Evolutionary conservation across 352 stramenopile genomes (phyloP), one percentile per base, ranked within the genome.

Genomic region (Lagenidium sp.): DNA sequence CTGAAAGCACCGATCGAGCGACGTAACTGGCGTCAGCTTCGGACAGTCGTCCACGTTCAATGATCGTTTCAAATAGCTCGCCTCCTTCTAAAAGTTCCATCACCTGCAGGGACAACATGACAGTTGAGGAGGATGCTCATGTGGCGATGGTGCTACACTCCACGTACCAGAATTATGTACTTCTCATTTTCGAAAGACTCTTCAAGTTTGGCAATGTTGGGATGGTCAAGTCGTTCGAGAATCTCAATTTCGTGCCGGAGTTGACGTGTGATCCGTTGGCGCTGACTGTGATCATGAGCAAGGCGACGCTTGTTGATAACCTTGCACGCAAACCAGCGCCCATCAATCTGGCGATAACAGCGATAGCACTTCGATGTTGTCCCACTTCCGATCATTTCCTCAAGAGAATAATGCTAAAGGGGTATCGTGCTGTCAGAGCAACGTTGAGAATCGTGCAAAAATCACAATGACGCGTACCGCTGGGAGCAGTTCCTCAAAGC

Each of bases 31-130:
- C 79, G 18, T 89, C 71, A 2, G 32, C 36, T 31, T 92, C 79
- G 0, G 57, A 60, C 32, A 85, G 80, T 1, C 62, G 57, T 2
- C 72, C 76, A 22, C 65, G 69, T 38, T 86, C 61, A 10, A 92
- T 64, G 31, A 92, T 85, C 3, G 74, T 71, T 31, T 92, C 79
- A 46, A 92, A 92, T 18, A 92, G 61, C 55, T 92, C 79, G 29
- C 79, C 79, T 11, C 76, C 79, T 28, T 82, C 67, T n/a, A 87
- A 50, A 13, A 84, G 57, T 50, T 89, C 76, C 69, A 85, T 88
- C 24, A 91, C 51, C 39, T 39, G 18, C 22, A 43, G 29, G 6
- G 46, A 22, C 15, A 34, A 13, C 31, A 41, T 32, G 18, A 39
- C 3, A 16, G 25, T 25, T 28, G 20, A 23, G 30, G 24, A 19